A percentile compares a stretch with the other conserved stretches of the same genome.
phyloP scores from a whole-genome alignment of 2,329 filamentous ascomycete species.

The Colletotrichum cuscutae region DNA sequence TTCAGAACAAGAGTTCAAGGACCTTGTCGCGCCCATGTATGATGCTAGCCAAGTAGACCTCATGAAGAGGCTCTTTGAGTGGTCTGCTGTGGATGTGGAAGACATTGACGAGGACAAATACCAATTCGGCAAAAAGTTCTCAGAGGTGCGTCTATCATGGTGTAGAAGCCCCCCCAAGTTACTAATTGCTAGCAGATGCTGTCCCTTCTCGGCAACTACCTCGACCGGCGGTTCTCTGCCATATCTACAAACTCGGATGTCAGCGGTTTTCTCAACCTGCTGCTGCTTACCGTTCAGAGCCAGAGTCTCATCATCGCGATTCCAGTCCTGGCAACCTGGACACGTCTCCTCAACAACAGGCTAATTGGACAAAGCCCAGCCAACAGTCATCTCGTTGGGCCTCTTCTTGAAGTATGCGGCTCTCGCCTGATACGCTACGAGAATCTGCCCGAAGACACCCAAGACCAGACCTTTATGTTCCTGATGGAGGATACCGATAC shows the following conservation, averaged over 20 bases:
- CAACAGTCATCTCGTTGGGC: slow-evolving; percentile 74
- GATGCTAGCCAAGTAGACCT: slow-evolving; percentile 76
- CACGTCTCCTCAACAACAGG: slow-evolving; percentile 79
- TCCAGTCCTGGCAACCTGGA: slow-evolving; percentile 91
- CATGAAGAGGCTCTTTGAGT: slow-evolving; percentile 79
- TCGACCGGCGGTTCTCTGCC: slow-evolving; percentile 79
- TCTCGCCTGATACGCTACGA: slow-evolving; percentile 89
- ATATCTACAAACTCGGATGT: slow-evolving; percentile 74
- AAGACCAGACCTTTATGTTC: slow-evolving; percentile 83
- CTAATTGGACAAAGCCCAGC: slow-evolving; percentile 73
- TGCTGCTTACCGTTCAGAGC: slow-evolving; percentile 82
- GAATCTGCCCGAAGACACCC: slow-evolving; percentile 81
- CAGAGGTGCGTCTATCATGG: slow-evolving; percentile 71
- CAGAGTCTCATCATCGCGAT: slow-evolving; percentile 94
- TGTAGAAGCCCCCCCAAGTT: neutral
- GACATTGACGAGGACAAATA: slow-evolving; percentile 94
- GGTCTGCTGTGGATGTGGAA: slow-evolving; percentile 81
- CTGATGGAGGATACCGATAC: slow-evolving; percentile 96
- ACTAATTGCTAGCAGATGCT: slow-evolving; percentile 69
- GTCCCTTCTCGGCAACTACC: slow-evolving; percentile 84
- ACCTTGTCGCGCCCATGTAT: slow-evolving; percentile 84
- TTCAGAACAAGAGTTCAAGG: slow-evolving; percentile 80
- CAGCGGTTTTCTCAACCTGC: slow-evolving; percentile 79
- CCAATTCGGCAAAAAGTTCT: slow-evolving; percentile 90
- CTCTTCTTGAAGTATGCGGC: slow-evolving; percentile 85